A percentile compares a stretch with the other conserved stretches of the same genome.
phyloP scores from a whole-genome alignment of 1,139 yeast species.

The Trichomonascaceae sp. region DNA sequence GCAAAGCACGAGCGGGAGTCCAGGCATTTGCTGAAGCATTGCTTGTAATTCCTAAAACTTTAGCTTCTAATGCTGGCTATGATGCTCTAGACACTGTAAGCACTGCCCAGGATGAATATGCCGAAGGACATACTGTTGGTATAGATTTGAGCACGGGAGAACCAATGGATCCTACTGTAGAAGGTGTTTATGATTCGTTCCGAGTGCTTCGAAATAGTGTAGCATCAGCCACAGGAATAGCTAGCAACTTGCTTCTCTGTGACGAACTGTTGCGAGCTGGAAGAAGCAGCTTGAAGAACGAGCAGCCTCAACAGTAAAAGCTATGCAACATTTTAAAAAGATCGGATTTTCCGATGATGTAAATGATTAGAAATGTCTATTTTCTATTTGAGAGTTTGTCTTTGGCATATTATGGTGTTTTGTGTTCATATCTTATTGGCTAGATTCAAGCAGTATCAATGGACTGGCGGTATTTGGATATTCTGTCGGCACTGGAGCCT shows the following conservation, averaged over 20 bases:
- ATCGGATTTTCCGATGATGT: neutral
- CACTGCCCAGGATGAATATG: slow-evolving; percentile 83
- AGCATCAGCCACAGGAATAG: slow-evolving; percentile 89
- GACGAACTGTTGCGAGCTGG: slow-evolving; percentile 97
- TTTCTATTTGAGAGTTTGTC: neutral
- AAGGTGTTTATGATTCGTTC: slow-evolving; percentile 95
- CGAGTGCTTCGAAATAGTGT: slow-evolving; percentile 90
- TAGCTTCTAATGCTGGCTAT: slow-evolving; percentile 87
- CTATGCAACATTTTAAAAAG: neutral
- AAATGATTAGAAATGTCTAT: neutral
- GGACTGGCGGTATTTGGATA: too few species aligned
- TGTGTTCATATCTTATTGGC: too few species aligned
- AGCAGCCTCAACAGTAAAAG: slow-evolving; percentile 10
- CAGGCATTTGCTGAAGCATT: slow-evolving; percentile 92
- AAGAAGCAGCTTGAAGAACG: slow-evolving; percentile 75
- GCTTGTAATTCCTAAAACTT: slow-evolving; percentile 85
- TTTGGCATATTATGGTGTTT: neutral
- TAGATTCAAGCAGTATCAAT: too few species aligned
- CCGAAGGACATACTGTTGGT: slow-evolving; percentile 80
- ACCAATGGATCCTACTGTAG: slow-evolving; percentile 90
- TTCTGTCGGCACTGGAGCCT: too few species aligned
- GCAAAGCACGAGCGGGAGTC: slow-evolving; percentile 84
- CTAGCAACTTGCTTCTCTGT: slow-evolving; percentile 84
- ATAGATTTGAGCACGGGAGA: slow-evolving; percentile 88
- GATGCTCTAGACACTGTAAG: slow-evolving; percentile 88